Evolutionary conservation across 2,329 filamentous ascomycete species (phyloP), one percentile per base, ranked within the genome.

Genomic region (Colletotrichum cuscutae): DNA sequence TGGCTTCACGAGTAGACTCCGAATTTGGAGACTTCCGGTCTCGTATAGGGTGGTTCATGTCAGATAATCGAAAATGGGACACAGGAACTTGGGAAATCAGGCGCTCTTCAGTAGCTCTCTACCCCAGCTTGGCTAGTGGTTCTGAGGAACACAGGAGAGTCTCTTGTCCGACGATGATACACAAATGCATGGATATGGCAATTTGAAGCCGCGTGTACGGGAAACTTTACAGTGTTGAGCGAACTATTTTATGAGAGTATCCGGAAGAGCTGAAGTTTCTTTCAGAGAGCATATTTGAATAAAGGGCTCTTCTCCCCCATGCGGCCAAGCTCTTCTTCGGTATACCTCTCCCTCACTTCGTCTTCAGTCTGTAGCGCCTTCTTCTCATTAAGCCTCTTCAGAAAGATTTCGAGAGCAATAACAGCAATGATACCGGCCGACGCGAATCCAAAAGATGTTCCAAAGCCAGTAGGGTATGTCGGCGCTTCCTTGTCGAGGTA

Each of bases 271-370:
- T 49, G 8, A 22, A 49, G 42, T 7, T n/a, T 49, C 19, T 22
- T 22, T 72, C 67, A 79, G 37, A 80, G 63, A 26, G 74, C 74
- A 71, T 81, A 82, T 37, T 76, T 77, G 61, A 78, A 82, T 3
- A 82, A 65, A 0, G 79, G 81, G 42, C 78, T 80, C 30, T 73
- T 74, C 35, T 82, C 80, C 2, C 80, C 80, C 76, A 82, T 76
- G 22, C 77, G 74, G 8, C 77, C 70, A 30, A 82, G 75, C 56
- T 81, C 75, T 32, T 80, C 77, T 0, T 78, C 75, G 0, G 77
- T 77, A 49, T 81, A 80, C 60, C 66, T 78, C 2, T 71, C 75
- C 6, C 74, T 73, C 3, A 81, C 73, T 4, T 81, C 79, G 1
- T 78, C 77, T 61, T 77, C 76, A 12, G 71, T 69, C 22, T 80